Percentiles rank a stretch among this genome's conserved stretches.
Conservation (phyloP, 1,284 basidiomycete genomes). For the Tetrapyrgos nigripes region DNA sequence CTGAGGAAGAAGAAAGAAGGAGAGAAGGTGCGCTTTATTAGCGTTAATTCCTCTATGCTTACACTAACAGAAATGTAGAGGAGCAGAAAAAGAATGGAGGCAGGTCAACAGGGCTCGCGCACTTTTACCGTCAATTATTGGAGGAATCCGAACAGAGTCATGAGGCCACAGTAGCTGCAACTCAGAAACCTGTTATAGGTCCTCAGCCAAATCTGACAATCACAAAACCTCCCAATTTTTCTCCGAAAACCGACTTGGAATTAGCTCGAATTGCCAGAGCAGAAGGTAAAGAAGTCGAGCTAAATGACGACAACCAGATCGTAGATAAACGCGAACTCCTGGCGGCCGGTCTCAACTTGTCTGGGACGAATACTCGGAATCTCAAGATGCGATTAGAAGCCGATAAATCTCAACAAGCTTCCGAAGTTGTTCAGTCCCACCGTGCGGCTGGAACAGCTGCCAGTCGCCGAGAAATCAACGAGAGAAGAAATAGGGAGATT, state of each 20-base stretch:
- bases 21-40: slow-evolving; percentile 69
- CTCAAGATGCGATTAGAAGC: slow-evolving; percentile 50
- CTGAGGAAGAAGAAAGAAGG: slow-evolving; percentile 90
- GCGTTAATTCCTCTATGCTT: slow-evolving; percentile 8
- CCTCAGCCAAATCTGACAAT: slow-evolving; percentile 71
- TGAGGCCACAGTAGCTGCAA: slow-evolving; percentile 83
- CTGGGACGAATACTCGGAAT: slow-evolving; percentile 76
- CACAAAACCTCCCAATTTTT: slow-evolving; percentile 68
- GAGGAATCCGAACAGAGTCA: slow-evolving; percentile 85
- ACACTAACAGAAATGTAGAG: slow-evolving; percentile 38
- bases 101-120: slow-evolving; percentile 76
- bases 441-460: slow-evolving; percentile 85
- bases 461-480: slow-evolving; percentile 79
- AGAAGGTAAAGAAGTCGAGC: slow-evolving; percentile 88
- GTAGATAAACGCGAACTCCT: slow-evolving; percentile 95
- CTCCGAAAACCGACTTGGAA: slow-evolving; percentile 70
- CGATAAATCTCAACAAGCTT: slow-evolving; percentile 33
- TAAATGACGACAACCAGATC: slow-evolving; percentile 98
- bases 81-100: slow-evolving; percentile 68
- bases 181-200: slow-evolving; percentile 64
- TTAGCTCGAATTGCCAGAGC: slow-evolving; percentile 71
- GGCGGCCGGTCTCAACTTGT: slow-evolving; percentile 90
- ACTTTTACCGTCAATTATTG: slow-evolving; percentile 87
- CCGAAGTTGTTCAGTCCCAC: slow-evolving; percentile 52
- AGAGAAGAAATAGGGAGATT: slow-evolving; percentile 77